phyloP scores from a whole-genome alignment of 805 yeast species.

The Schizosaccharomyces lindneri region DNA sequence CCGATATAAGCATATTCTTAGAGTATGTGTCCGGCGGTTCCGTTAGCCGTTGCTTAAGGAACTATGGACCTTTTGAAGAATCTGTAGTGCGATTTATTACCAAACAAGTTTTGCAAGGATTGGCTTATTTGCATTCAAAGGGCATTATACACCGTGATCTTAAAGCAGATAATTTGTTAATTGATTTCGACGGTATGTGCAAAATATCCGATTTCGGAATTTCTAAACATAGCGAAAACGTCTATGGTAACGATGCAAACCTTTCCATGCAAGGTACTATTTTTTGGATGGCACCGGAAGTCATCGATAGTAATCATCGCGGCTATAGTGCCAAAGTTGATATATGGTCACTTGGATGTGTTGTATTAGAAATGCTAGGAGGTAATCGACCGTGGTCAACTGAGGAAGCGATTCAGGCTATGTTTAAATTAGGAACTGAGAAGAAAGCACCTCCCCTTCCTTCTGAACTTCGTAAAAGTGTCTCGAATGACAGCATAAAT shows the following conservation, averaged over 20 bases:
- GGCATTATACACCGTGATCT: conserved; percentile 69
- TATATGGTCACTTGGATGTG: conserved; percentile 96
- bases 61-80: conserved; percentile 63
- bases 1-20: conserved; percentile 60
- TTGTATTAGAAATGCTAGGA: conserved; percentile 89
- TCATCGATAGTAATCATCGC: conserved; percentile 52
- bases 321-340: conserved; percentile 96
- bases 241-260: conserved; percentile 73
- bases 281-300: conserved; percentile 99
- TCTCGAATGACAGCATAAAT: conserved; percentile 38
- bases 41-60: conserved; percentile 33
- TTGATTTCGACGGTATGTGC: conserved; percentile 56
- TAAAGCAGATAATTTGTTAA: conserved; percentile 67
- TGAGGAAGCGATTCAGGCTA: conserved; percentile 81
- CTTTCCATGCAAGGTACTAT: conserved; percentile 96
- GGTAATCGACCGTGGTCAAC: conserved; percentile 96
- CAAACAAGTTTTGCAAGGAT: conserved; percentile 51
- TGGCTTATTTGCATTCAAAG: conserved; percentile 46
- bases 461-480: conserved; percentile 46
- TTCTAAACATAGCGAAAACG: conserved; percentile 42
- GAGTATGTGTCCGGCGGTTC: conserved; percentile 98
- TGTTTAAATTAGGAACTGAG: conserved; percentile 45
- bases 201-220: conserved; percentile 77
- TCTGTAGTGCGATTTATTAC: conserved; percentile 47
- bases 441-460: conserved; percentile 86